Evolutionary conservation across 768 basidiomycete genomes (phyloP).

Genomic region (Trametes cingulata): DNA sequence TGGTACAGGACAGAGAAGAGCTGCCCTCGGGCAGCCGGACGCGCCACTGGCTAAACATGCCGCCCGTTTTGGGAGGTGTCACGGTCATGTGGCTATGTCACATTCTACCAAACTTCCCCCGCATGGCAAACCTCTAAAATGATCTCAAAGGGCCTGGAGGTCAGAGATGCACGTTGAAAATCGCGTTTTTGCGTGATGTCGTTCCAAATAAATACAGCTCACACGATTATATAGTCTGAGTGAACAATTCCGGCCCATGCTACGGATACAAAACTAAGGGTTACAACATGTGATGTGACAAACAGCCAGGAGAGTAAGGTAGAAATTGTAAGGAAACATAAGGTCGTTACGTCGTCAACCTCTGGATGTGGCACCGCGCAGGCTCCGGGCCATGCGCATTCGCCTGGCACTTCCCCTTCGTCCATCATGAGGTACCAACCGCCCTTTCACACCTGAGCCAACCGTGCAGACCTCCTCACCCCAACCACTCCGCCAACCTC

Average conservation of each 20-base stretch:
- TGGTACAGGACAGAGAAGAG: slow-evolving; percentile 14
- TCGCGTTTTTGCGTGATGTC: background rate
- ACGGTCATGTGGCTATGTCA: slow-evolving; percentile 11
- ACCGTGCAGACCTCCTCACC: background rate
- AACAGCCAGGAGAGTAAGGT: background rate
- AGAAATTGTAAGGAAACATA: background rate
- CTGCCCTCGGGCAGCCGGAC: slow-evolving; percentile 5
- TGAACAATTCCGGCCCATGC: background rate
- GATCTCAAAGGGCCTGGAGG: background rate
- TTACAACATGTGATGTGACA: background rate
- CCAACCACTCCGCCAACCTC: background rate
- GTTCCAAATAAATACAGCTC: background rate
- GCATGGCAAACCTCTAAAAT: no score
- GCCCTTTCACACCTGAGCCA: background rate
- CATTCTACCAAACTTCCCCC: slow-evolving; percentile 7
- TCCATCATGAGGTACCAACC: no score
- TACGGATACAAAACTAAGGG: background rate
- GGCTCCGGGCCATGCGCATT: background rate
- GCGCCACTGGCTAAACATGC: slow-evolving; percentile 16
- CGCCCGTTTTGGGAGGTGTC: background rate
- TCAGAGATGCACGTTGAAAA: background rate
- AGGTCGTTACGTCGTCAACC: background rate
- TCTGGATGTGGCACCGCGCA: background rate
- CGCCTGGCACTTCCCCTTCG: no score
- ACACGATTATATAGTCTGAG: background rate